Percentiles rank a stretch among this genome's conserved stretches.
phyloP scores from a whole-genome alignment of 2,329 filamentous ascomycete genomes.

The Cadophora sp. region DNA sequence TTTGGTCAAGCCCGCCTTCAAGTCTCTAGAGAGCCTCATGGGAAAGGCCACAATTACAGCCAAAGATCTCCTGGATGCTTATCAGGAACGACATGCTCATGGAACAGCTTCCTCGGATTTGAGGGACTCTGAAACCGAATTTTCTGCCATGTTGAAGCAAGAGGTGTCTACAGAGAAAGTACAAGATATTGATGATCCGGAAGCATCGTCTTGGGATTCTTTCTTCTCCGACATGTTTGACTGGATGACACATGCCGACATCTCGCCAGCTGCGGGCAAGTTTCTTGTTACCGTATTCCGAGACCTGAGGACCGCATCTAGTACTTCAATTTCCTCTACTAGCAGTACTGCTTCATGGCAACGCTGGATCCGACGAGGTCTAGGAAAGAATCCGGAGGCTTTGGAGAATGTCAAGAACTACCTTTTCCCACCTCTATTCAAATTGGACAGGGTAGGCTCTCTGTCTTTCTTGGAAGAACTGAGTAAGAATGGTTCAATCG shows the following conservation, averaged over 20 bases:
- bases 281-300: constrained; percentile 64
- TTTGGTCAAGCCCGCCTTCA: constrained; percentile 73
- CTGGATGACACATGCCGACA: constrained; percentile 63
- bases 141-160: neutral
- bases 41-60: constrained; percentile 61
- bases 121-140: neutral
- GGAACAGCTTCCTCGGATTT: neutral
- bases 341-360: constrained; percentile 54
- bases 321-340: constrained; percentile 47
- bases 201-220: constrained; percentile 53
- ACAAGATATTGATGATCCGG: neutral
- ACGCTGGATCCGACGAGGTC: constrained; percentile 59
- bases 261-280: constrained; percentile 66
- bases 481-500: constrained; percentile 57
- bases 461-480: constrained; percentile 64
- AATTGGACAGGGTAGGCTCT: constrained; percentile 59
- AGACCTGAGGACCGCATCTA: constrained; percentile 43
- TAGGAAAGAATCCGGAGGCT: constrained; percentile 56
- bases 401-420: constrained; percentile 70
- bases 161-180: neutral
- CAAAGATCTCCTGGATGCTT: constrained; percentile 32
- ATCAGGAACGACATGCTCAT: constrained; percentile 5
- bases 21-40: constrained; percentile 70
- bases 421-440: constrained; percentile 68
- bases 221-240: constrained; percentile 57